Conservation (phyloP, 768 basidiomycete species). For the Lactarius sp. region DNA sequence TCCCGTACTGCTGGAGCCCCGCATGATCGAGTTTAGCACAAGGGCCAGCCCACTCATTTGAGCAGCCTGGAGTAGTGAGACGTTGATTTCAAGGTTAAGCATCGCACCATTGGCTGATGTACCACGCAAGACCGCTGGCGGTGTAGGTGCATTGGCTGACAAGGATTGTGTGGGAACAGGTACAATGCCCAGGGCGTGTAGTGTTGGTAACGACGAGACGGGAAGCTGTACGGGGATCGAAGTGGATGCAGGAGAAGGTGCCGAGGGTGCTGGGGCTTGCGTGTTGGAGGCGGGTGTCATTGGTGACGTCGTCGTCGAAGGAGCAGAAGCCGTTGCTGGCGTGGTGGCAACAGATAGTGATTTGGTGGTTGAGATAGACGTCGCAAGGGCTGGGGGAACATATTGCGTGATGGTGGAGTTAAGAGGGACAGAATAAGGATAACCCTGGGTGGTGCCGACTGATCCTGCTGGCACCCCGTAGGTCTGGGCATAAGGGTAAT, state of each 20-base stretch:
- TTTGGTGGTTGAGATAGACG: constrained; percentile 25
- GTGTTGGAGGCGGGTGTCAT: constrained; percentile 34
- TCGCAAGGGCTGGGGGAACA: constrained; percentile 30
- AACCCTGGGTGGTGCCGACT: constrained; percentile 10
- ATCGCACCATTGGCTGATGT: constrained; percentile 67
- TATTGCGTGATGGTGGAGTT: constrained; percentile 33
- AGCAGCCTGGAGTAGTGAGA: constrained; percentile 62
- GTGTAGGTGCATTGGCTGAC: constrained; percentile 46
- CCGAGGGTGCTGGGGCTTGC: constrained; percentile 27
- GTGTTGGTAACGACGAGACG: constrained; percentile 47
- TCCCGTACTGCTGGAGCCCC: constrained; percentile 29
- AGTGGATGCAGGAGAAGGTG: background rate
- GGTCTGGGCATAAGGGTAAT: constrained; percentile 57
- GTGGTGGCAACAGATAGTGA: constrained; percentile 22
- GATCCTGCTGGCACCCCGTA: constrained; percentile 34
- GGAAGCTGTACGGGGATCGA: constrained; percentile 67
- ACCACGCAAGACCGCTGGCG: constrained; percentile 71
- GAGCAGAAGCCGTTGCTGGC: constrained; percentile 6
- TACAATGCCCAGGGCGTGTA: constrained; percentile 68
- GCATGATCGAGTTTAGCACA: constrained; percentile 66
- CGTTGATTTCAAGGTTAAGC: constrained; percentile 74
- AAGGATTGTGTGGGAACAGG: constrained; percentile 58
- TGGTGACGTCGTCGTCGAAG: constrained; percentile 25
- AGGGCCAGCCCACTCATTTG: constrained; percentile 74
- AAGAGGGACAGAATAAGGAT: constrained; percentile 24